Evolutionary conservation across 2,329 filamentous ascomycete genomes (phyloP).

Genomic region (Apiospora marii): DNA sequence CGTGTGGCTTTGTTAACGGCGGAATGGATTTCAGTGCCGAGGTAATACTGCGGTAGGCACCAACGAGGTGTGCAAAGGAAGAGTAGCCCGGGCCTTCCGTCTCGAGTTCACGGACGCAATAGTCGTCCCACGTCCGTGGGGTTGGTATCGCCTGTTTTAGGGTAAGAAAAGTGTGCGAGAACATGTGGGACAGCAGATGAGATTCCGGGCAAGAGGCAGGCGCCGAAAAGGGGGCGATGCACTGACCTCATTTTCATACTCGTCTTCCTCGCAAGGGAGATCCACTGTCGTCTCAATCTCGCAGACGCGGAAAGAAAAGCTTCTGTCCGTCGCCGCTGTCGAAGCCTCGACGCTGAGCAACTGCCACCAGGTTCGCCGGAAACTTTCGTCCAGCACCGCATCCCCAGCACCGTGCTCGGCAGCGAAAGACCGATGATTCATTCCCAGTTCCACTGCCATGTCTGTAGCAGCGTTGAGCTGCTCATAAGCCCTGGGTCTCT

Average conservation of each 20-base stretch:
- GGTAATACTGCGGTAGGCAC: constrained; percentile 58
- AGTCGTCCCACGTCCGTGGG: constrained; percentile 63
- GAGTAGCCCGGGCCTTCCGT: constrained; percentile 64
- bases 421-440: constrained; percentile 65
- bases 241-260: constrained; percentile 55
- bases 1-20: constrained; percentile 32
- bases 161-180: constrained; percentile 41
- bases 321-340: constrained; percentile 43
- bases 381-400: constrained; percentile 60
- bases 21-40: constrained; percentile 39
- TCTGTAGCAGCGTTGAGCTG: constrained; percentile 58
- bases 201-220: too few species aligned
- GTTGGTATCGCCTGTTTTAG: constrained; percentile 45
- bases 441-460: constrained; percentile 65
- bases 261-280: constrained; percentile 70
- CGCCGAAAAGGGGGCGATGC: too few species aligned
- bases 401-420: constrained; percentile 54
- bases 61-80: constrained; percentile 72
- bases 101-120: constrained; percentile 67
- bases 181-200: background rate
- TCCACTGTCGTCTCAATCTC: constrained; percentile 61
- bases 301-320: constrained; percentile 37
- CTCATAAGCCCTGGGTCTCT: constrained; percentile 35
- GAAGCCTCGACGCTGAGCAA: constrained; percentile 67
- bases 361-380: constrained; percentile 78